Conservation (phyloP, 176 grass and related monocot species). For the Stipa capillata region DNA sequence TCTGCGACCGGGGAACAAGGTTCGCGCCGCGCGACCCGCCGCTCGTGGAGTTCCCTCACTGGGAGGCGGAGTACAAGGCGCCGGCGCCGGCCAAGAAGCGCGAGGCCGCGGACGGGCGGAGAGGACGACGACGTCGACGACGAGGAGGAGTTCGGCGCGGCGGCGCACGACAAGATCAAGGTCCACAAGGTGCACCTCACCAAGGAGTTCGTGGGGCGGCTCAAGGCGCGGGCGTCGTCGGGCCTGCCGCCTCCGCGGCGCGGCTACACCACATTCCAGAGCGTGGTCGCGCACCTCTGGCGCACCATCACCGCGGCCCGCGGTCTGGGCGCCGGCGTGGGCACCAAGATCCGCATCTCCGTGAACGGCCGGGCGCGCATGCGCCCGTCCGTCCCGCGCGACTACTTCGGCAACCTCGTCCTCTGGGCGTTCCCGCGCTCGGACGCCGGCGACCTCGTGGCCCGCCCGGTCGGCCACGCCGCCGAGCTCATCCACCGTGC, state of each 20-base stretch:
- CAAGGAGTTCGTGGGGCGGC: conserved; percentile 40
- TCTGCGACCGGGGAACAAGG: conserved; percentile 29
- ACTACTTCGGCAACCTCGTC: conserved; percentile 41
- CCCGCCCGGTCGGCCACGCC: not conserved
- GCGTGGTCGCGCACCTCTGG: conserved; percentile 53
- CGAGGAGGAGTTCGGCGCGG: not conserved
- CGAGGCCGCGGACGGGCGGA: rapidly evolving
- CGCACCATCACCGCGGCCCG: conserved; percentile 28
- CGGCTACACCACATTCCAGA: conserved; percentile 48
- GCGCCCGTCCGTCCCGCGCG: conserved; percentile 8
- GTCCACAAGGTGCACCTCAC: conserved; percentile 52
- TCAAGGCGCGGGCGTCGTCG: conserved; percentile 36
- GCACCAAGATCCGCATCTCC: conserved; percentile 16
- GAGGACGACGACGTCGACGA: not conserved
- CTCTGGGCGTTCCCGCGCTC: conserved; percentile 29
- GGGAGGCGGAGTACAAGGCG: conserved; percentile 22
- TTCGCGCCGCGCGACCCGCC: conserved; percentile 30
- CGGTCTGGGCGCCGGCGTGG: not conserved
- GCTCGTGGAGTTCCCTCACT: conserved; percentile 32
- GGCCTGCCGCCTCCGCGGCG: not conserved
- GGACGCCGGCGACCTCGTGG: not conserved
- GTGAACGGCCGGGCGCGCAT: conserved; percentile 34
- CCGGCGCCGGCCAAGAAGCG: not conserved
- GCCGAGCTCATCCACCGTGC: conserved; percentile 19
- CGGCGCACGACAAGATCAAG: conserved; percentile 37